These are phyloP conservation scores for Cryptococcus deneoformans DNA, from an alignment of 1,284 basidiomycete species.

Conservation along the genomic window DNA sequence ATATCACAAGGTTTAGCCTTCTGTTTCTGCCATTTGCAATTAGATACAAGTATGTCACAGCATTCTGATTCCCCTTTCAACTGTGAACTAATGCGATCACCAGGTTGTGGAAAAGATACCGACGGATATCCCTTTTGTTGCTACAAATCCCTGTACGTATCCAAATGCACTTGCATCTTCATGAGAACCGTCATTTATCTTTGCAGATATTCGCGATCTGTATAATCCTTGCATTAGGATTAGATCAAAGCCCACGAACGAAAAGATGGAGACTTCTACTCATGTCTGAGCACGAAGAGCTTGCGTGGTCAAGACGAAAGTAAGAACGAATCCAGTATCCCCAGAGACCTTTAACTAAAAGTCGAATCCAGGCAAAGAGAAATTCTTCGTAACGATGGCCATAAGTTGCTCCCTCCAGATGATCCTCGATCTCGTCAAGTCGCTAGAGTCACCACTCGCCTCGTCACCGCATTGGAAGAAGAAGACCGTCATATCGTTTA, in stretches of 20 bases:
- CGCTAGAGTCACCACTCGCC: conserved; percentile 40
- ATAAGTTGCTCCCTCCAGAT: conserved; percentile 44
- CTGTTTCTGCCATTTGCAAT: conserved; percentile 54
- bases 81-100: too few species aligned
- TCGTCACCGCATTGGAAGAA: conserved; percentile 49
- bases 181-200: neutral
- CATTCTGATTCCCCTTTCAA: neutral
- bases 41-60: conserved; percentile 45
- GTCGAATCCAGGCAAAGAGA: conserved; percentile 46
- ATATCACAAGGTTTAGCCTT: conserved; percentile 49
- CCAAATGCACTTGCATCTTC: neutral
- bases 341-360: neutral
- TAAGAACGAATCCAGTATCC: conserved; percentile 20
- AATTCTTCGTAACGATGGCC: conserved; percentile 49
- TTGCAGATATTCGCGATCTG: conserved; percentile 52
- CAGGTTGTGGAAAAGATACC: conserved; percentile 51
- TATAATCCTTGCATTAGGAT: conserved; percentile 53
- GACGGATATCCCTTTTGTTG: conserved; percentile 45
- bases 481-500: conserved; percentile 47
- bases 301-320: conserved; percentile 53
- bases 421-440: conserved; percentile 49
- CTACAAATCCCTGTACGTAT: conserved; percentile 51
- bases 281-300: conserved; percentile 55
- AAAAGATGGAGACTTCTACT: conserved; percentile 55
- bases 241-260: conserved; percentile 53